phyloP scores from a whole-genome alignment of 2,329 filamentous ascomycete genomes.

The Fusarium buxicola region DNA sequence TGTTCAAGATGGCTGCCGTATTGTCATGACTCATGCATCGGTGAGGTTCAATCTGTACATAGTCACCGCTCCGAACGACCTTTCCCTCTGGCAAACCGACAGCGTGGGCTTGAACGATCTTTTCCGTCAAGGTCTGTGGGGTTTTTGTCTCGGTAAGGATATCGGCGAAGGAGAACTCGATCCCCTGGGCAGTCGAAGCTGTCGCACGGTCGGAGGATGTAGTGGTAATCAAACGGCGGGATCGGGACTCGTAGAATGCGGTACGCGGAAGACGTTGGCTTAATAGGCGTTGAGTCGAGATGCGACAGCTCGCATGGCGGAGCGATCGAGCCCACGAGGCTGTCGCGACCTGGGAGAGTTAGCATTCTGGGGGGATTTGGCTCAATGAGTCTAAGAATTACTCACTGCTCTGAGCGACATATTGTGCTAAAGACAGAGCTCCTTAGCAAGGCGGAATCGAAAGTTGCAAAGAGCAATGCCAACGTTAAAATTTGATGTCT shows the following conservation, averaged over 20 bases:
- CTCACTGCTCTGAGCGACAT: too few species aligned
- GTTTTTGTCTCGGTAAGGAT: not conserved
- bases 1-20: too few species aligned
- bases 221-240: not conserved
- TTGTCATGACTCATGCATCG: constrained; percentile 90
- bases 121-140: constrained; percentile 87
- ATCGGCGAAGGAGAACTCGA: not conserved
- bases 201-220: not conserved
- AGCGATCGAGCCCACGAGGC: constrained; percentile 6
- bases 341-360: not conserved
- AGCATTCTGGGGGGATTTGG: not conserved
- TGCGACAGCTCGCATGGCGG: not conserved
- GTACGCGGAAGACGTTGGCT: constrained; percentile 1
- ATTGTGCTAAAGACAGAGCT: too few species aligned
- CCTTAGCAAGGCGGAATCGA: too few species aligned
- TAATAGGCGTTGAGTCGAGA: not conserved
- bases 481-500: too few species aligned
- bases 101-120: constrained; percentile 85
- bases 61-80: constrained; percentile 80
- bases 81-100: constrained; percentile 79
- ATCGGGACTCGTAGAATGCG: too few species aligned
- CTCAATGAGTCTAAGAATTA: too few species aligned
- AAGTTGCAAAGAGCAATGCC: too few species aligned
- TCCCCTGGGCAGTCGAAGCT: not conserved
- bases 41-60: constrained; percentile 77